Base-by-base conservation (phyloP, 768 basidiomycete species). In the Kwoniella heveanensis region DNA sequence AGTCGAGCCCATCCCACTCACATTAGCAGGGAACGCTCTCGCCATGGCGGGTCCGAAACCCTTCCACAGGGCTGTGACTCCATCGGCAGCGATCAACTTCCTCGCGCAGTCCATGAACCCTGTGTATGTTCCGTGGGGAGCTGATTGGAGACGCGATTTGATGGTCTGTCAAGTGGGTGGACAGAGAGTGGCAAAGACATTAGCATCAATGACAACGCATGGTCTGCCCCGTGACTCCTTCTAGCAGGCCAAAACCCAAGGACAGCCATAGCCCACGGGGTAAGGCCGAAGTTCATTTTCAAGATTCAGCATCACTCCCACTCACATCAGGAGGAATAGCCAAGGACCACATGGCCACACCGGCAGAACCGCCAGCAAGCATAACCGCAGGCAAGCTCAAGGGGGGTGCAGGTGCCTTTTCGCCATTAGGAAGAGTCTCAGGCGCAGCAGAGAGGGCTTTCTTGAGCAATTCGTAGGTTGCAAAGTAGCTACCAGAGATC, bases 321-420 rank as follows among this genome's bases (percentile, higher is more conserved):
- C 90, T 68, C 74, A 92, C 94, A 79, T 99, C 95, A 50, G 95
- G 94, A 52, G 96, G 96, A 70, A 99, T 96, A 25, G 91, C 95
- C 70, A 98, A 84, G 19, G 90, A 84, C 96, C 96, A 99, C 96
- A 99, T 98, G 37, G 93, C 93, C 4, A 98, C 86, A 70, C 96
- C 96, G 1, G 96, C 96, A 44, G 86, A 88, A 57, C 94, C 96
- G 68, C 96, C 96, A 55, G 95, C 92, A 58, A 93, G 63, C 69
- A 98, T 89, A 71, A 98, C 86, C 19, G 90, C 89, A 30, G 90
- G 85, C 26, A 99, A 83, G 71, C 92, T 90, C 61, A 98, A 84
- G 53, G 90, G 85, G n/a, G 88, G 88, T 19, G 90, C 83, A 30
- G 90, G 90, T 44, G 85, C 85, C 60, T 65, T 63, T 29, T 74